Evolutionary conservation across 257 asterid species (phyloP), one percentile per base, ranked within the genome.

Genomic region (Misopates orontium): DNA sequence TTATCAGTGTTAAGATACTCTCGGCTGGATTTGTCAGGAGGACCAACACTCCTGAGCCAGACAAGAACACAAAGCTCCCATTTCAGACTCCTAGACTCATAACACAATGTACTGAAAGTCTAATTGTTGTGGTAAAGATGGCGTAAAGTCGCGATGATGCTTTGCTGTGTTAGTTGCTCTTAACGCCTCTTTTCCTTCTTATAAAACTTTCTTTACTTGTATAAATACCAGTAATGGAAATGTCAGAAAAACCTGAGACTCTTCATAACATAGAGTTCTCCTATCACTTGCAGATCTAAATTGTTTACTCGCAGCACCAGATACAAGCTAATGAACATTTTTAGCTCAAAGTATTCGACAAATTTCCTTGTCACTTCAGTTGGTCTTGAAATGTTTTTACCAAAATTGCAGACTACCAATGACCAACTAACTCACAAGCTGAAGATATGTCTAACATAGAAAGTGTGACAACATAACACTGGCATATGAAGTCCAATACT

Each of bases 21-120:
- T 49, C 61, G 28, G 45, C 50, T 51, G 47, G 71, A 75, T 59
- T 61, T 60, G 53, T 70, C 80, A 70, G 75, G 63, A 36, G 73
- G 65, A 75, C 58, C 71, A 76, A 69, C 69, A 68, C 72, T 75
- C 81, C 94, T 87, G 83, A 64, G 70, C 60, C 84, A 65, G 25
- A 57, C 22, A 72, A 50, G 42, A 67, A 42, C 52, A 59, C 18
- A 51, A 28, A 66, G 54, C 40, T 41, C 56, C 45, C 60, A 44
- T 42, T 66, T 36, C 42, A 36, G 42, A 36, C 42, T 36, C 42
- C 36, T 28, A 28, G 36, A 28, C 36, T 28, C 36, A 28, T 44
- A 25, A 42, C 51, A 49, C 0, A 63, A 62, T 40, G 24, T 17
- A 24, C 48, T n/a, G 10, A 4, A 48, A 57, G 25, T 41, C 50